Base-by-base conservation (phyloP, 1,284 basidiomycete species). In the Moesziomyces globuligerus region DNA sequence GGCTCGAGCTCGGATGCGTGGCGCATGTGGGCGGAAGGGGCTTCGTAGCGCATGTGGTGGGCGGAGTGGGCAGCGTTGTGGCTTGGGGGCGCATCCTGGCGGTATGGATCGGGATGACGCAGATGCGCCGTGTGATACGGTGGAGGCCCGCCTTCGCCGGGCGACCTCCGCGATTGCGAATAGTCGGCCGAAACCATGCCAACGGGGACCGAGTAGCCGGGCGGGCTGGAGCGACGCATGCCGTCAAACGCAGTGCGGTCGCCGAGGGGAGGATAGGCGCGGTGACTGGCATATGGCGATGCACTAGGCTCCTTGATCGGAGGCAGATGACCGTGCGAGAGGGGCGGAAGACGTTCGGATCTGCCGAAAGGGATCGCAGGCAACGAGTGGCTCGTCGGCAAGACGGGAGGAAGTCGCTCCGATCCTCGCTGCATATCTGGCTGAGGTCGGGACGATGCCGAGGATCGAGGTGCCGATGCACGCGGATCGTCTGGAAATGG, bases 141-240 rank as follows among this genome's bases (percentile, higher is more conserved):
- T 8, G 50, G 39, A 5, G 41, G 32, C 11, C 9, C 23, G 21
- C 18, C 48, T 18, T 54, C 52, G 37, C 45, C 57, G n/a, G 54
- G 67, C 10, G 67, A 64, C 8, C 52, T 46, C 28, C 51, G 38
- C 0, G 67, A 41, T 23, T 54, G 55, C 17, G 44, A 32, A 38
- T 60, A 65, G 39, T 62, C 67, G 11, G 60, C 51, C 10, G 60
- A 62, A 13, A 60, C 67, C 56, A 70, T 51, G 15, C 67, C 67
- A 17, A 56, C 60, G 9, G 67, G 67, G 1, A 52, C 21, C 15
- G 54, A 55, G 1, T 47, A 54, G 32, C 32, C 7, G 4, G 66
- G 47, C 4, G 59, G 40, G 41, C 51, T 53, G 15, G 40, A 34
- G 25, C 59, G 66, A 48, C 49, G 56, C 23, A 29, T 26, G 15